These are phyloP conservation scores for Geosmithia putterillii DNA, from an alignment of 2,329 filamentous ascomycete species.

Conservation along the genomic window DNA sequence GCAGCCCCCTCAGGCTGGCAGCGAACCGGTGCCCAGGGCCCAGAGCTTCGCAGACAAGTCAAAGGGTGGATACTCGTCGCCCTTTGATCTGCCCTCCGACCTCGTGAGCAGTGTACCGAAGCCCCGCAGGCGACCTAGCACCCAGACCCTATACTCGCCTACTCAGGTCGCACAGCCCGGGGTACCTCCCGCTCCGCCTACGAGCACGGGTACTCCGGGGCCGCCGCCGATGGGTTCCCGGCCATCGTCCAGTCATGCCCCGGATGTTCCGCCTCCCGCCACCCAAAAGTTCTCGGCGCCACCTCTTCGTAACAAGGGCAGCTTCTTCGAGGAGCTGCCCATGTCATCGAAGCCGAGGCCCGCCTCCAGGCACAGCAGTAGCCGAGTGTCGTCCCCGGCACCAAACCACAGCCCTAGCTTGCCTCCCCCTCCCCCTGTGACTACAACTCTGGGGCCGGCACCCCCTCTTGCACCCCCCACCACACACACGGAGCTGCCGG, in stretches of 20 bases:
- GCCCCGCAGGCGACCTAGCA: slow-evolving; percentile 51
- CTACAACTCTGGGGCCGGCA: slow-evolving; percentile 7
- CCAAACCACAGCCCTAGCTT: slow-evolving; percentile 9
- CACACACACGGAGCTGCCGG: slow-evolving; percentile 6
- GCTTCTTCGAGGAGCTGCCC: slow-evolving; percentile 72
- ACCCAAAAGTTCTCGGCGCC: slow-evolving; percentile 18
- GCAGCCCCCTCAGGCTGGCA: slow-evolving; percentile 9
- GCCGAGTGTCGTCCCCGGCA: slow-evolving; percentile 1
- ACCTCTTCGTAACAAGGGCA: slow-evolving; percentile 28
- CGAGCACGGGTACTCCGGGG: slow-evolving; percentile 36
- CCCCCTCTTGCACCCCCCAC: slow-evolving; percentile 5
- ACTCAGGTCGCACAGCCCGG: slow-evolving; percentile 26
- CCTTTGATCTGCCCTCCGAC: slow-evolving; percentile 90
- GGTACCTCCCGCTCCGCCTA: slow-evolving; percentile 28
- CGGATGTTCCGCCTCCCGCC: slow-evolving; percentile 14
- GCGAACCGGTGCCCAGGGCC: slow-evolving; percentile 35
- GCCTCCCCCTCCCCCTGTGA: slow-evolving; percentile 7
- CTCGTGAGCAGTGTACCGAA: slow-evolving; percentile 44
- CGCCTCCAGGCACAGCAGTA: slow-evolving; percentile 37
- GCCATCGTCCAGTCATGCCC: slow-evolving; percentile 22
- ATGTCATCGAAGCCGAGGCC: slow-evolving; percentile 48
- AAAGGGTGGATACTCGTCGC: slow-evolving; percentile 86
- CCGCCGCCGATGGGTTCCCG: slow-evolving; percentile 11
- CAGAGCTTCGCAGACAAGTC: slow-evolving; percentile 85
- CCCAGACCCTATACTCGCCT: slow-evolving; percentile 37